Percentiles rank a stretch among this genome's conserved stretches.
Evolutionary conservation across 768 basidiomycete genomes (phyloP).

Genomic region (Tricholoma sp.): DNA sequence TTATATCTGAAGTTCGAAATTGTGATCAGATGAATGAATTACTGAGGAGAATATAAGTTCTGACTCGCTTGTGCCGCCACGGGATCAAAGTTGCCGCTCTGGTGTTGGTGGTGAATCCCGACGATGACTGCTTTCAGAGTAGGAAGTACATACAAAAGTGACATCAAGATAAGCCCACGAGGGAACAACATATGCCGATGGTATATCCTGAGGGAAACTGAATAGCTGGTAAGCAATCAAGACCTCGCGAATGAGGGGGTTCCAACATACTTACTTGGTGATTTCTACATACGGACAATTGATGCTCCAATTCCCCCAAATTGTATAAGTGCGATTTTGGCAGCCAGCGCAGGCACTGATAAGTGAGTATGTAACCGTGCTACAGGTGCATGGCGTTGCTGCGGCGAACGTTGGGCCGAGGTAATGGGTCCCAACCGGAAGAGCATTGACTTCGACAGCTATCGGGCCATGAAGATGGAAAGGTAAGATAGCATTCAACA

Average conservation of each 20-base stretch:
- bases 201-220: constrained; percentile 44
- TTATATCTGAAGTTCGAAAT: not conserved
- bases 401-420: constrained; percentile 28
- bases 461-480: not conserved
- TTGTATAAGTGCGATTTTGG: constrained; percentile 39
- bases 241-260: not conserved
- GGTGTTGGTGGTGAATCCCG: not conserved
- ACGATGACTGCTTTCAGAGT: not conserved
- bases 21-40: not conserved
- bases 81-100: constrained; percentile 29
- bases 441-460: constrained; percentile 34
- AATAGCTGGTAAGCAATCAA: not conserved
- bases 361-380: constrained; percentile 50
- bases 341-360: constrained; percentile 59
- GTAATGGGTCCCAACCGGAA: constrained; percentile 38
- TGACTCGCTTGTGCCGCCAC: constrained; percentile 21
- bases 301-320: constrained; percentile 32
- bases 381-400: constrained; percentile 47
- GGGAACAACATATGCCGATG: constrained; percentile 40
- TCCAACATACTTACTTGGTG: constrained; percentile 28
- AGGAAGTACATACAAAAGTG: constrained; percentile 25
- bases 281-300: constrained; percentile 31
- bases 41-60: not conserved
- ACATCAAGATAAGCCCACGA: constrained; percentile 56
- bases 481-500: constrained; percentile 1